phyloP scores from a whole-genome alignment of 1,284 basidiomycete species.

The Heterobasidion parviporum region DNA sequence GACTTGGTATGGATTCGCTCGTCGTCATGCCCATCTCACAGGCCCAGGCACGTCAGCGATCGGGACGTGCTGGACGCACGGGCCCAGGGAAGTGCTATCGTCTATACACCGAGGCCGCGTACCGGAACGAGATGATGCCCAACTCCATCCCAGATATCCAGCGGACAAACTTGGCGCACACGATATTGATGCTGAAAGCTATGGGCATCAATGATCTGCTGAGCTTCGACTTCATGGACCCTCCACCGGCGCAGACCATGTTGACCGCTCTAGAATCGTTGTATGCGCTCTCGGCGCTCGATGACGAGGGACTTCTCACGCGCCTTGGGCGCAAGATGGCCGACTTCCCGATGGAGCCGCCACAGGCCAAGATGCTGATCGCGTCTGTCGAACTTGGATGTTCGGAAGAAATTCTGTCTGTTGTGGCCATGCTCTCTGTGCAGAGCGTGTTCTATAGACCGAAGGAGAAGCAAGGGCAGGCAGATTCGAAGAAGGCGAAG shows the following conservation, averaged over 20 bases:
- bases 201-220: conserved; percentile 99
- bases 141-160: conserved; percentile 98
- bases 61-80: conserved; percentile 94
- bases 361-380: conserved; percentile 96
- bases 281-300: conserved; percentile 92
- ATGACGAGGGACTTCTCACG: conserved; percentile 94
- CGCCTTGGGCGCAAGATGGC: conserved; percentile 97
- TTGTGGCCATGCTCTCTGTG: conserved; percentile 96
- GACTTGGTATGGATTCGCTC: conserved; percentile 96
- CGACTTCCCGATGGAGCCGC: conserved; percentile 97
- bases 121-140: conserved; percentile 98
- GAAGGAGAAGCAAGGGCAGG: conserved; percentile 98
- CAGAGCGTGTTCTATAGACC: conserved; percentile 97
- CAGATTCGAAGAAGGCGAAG: conserved; percentile 98
- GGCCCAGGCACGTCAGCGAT: conserved; percentile 92
- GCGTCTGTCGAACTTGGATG: conserved; percentile 96
- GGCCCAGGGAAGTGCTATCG: conserved; percentile 99
- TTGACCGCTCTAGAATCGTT: conserved; percentile 89
- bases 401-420: conserved; percentile 94
- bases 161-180: conserved; percentile 87
- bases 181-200: conserved; percentile 93
- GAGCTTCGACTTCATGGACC: conserved; percentile 99
- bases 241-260: conserved; percentile 94
- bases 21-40: conserved; percentile 99
- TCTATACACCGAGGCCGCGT: conserved; percentile 95